A percentile compares a stretch with the other conserved stretches of the same genome.
These are phyloP conservation scores for Fragilaria crotonensis DNA, from an alignment of 108 stramenopile genomes.

Conservation along the genomic window DNA sequence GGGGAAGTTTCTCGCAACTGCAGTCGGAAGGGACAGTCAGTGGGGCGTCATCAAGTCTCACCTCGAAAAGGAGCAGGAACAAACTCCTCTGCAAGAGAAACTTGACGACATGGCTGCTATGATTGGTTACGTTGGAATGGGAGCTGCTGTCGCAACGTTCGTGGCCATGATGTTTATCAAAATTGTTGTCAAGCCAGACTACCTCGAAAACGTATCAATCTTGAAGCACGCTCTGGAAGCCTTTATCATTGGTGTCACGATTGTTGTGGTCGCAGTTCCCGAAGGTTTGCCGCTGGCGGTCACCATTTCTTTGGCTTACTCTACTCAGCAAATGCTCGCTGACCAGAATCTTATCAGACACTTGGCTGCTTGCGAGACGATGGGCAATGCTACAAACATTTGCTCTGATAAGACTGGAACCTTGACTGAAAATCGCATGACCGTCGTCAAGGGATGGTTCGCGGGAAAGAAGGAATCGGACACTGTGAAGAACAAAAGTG, in stretches of 20 bases:
- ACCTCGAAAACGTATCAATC: conserved; percentile 35
- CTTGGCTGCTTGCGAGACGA: conserved; percentile 93
- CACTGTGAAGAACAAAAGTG: conserved; percentile 11
- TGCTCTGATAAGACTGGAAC: conserved; percentile 93
- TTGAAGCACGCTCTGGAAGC: conserved; percentile 53
- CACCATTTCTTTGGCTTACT: conserved; percentile 84
- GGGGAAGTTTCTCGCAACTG: conserved; percentile 56
- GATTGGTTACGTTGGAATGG: conserved; percentile 84
- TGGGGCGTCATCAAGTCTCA: conserved; percentile 77
- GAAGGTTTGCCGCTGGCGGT: conserved; percentile 94
- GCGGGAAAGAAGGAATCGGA: conserved; percentile 36
- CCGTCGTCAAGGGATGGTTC: conserved; percentile 68
- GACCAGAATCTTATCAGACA: conserved; percentile 91
- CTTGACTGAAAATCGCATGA: conserved; percentile 82
- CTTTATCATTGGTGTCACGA: conserved; percentile 92
- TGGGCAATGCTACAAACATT: conserved; percentile 96
- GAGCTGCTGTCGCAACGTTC: conserved; percentile 64
- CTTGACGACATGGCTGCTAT: conserved; percentile 78
- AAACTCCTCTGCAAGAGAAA: conserved; percentile 80
- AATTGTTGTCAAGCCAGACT: conserved; percentile 34
- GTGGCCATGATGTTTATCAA: conserved; percentile 79
- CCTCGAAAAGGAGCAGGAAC: conserved; percentile 62
- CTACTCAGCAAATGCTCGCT: conserved; percentile 83
- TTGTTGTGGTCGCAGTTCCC: conserved; percentile 95
- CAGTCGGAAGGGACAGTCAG: conserved; percentile 68